Evolutionary conservation across 1,284 basidiomycete species (phyloP).

Genomic region (Ganoderma multipileum): DNA sequence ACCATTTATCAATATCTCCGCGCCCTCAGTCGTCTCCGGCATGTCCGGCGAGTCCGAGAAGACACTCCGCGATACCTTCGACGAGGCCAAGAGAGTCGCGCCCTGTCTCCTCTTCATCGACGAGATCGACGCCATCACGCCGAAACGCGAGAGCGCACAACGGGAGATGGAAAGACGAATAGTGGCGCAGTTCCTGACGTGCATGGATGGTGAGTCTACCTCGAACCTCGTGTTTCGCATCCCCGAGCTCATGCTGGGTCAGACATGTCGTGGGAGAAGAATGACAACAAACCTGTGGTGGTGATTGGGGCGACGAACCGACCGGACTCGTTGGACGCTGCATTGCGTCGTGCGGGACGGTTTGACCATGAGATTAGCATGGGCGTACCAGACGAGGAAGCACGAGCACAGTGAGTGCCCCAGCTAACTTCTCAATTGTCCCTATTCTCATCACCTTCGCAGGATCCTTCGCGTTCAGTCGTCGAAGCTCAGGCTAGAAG

Average conservation of each 20-base stretch:
- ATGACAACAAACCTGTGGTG: conserved; percentile 88
- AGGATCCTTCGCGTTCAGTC: conserved; percentile 87
- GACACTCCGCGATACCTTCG: conserved; percentile 94
- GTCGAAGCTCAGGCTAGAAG: conserved; percentile 76
- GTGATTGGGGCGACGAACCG: conserved; percentile 97
- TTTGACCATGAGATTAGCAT: conserved; percentile 99
- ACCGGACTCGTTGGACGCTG: conserved; percentile 94
- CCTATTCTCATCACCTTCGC: conserved; percentile 14
- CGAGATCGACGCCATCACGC: conserved; percentile 98
- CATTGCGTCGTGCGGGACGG: conserved; percentile 89
- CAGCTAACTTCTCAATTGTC: neutral
- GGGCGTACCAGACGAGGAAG: conserved; percentile 94
- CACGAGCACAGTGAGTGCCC: conserved; percentile 81
- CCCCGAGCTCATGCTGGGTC: neutral
- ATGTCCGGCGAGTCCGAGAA: conserved; percentile 99
- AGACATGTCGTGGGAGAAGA: conserved; percentile 94
- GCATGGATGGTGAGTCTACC: conserved; percentile 84
- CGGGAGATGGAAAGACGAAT: conserved; percentile 98
- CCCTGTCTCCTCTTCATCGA: conserved; percentile 95
- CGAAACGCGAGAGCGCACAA: conserved; percentile 96
- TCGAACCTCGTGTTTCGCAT: neutral
- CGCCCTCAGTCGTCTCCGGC: conserved; percentile 94
- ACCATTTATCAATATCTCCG: conserved; percentile 93
- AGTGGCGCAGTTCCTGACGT: conserved; percentile 96
- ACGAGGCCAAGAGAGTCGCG: conserved; percentile 92